phyloP scores from a whole-genome alignment of 2,329 filamentous ascomycete species.

The Phialophora tarda region DNA sequence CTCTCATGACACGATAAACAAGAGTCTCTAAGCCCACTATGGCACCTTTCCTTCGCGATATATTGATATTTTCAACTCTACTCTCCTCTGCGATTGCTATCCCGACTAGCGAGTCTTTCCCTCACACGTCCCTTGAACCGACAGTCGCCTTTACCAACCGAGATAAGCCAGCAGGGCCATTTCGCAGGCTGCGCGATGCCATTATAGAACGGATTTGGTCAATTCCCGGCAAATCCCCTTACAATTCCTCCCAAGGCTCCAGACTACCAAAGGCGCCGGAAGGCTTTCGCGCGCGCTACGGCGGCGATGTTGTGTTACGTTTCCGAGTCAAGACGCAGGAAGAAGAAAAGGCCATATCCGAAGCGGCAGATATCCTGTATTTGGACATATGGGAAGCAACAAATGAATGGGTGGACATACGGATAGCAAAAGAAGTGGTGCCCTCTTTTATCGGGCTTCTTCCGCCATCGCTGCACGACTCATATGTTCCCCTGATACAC shows the following conservation, averaged over 20 bases:
- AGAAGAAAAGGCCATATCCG: conserved; percentile 73
- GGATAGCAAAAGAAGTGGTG: conserved; percentile 73
- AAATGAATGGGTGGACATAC: conserved; percentile 81
- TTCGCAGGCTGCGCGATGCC: conserved; percentile 47
- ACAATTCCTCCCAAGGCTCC: conserved; percentile 36
- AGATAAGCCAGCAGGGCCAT: conserved; percentile 27
- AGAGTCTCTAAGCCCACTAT: conserved; percentile 18
- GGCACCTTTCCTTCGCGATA: conserved; percentile 26
- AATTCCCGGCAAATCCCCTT: conserved; percentile 42
- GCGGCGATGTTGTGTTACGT: conserved; percentile 82
- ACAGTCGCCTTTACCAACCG: conserved; percentile 14
- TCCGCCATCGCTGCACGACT: conserved; percentile 71
- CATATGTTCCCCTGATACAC: conserved; percentile 77
- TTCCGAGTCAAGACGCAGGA: conserved; percentile 76
- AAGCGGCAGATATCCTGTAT: conserved; percentile 75
- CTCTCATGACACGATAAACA: conserved; percentile 24
- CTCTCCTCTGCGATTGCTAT: conserved; percentile 23
- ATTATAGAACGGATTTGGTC: conserved; percentile 53
- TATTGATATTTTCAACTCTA: conserved; percentile 25
- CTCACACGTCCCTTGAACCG: conserved; percentile 15
- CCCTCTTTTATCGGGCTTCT: conserved; percentile 79
- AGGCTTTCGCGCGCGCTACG: conserved; percentile 63
- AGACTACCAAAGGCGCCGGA: conserved; percentile 41
- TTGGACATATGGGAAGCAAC: conserved; percentile 91
- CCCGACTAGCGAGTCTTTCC: conserved; percentile 27